Base-by-base conservation (phyloP, 2,329 filamentous ascomycete species). In the Neoscytalidium dimidiatum region DNA sequence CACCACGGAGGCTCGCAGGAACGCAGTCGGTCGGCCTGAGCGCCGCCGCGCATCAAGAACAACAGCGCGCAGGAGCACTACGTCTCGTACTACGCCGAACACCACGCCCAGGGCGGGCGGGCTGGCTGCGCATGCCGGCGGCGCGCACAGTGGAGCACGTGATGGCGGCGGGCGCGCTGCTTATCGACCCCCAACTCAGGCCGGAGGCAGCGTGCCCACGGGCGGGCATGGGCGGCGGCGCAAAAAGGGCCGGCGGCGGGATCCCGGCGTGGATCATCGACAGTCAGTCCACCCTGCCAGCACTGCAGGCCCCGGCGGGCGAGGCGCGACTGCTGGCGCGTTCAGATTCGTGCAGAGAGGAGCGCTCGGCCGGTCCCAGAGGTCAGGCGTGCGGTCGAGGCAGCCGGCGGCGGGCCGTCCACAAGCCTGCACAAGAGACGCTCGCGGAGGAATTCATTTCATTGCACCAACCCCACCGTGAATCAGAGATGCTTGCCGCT, bases 391-490 rank as follows among this genome's bases (percentile, higher is more conserved):
- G 33, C 26, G 53, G 53, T 58, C 53, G 53, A 58, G 53, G 53
- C 53, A 58, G 23, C 13, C 26, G 53, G n/a, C 33, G 33, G 14
- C 33, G 33, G 33, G 33, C 33, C 33, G 33, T 14, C 8, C 8
- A 7, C 14, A 14, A 35, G 13, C 26, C 21, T 44, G 41, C 56
- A 5, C 56, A 29, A 26, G 26, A n/a, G 56, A n/a, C 38, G 38
- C 56, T 60, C 41, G 28, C 38, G 38, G 41, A 33, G 29, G 53
- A 60, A 46, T 46, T 60, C 38, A 44, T 60, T 60, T 60, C 56
- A 33, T 58, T 58, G 53, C 52, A 56, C 52, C 33, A 56, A 19
- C n/a, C 52, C 52, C 52, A 23, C 33, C n/a, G 19, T 26, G 33
- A 29, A 11, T 33, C 6, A 5, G 31, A 33, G 31, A 33, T 33